Base-by-base conservation (phyloP, 75 land plant species). In the Gnetum montanum region DNA sequence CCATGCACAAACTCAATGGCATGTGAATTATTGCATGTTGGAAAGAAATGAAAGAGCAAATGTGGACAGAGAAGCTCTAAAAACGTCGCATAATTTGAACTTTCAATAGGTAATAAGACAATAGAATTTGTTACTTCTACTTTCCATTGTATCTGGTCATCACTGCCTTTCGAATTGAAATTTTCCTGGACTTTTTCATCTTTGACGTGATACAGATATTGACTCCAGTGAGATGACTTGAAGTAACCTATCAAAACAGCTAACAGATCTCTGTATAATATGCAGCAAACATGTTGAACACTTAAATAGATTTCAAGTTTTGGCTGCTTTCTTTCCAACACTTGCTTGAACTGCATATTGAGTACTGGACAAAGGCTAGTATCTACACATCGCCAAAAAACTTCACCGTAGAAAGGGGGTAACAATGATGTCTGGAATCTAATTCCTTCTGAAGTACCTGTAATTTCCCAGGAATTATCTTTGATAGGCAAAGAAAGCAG, bases 181-280 rank as follows among this genome's bases (percentile, higher is more conserved):
- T 20, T 18, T 52, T 52, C 36, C 33, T n/a, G 18, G 28, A 11
- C 11, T 15, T 52, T 18, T 33, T 19, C 8, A 2, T 33, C 16
- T 33, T 23, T 0, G 3, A 31, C 24, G 15, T 7, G 16, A 19
- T 52, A 13, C 22, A 33, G 3, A 5, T 33, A 15, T 20, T 13
- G 34, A 36, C 28, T 60, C 83, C 83, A 84, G 54, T 84, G 73
- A 63, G 76, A 64, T 50, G 73, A 40, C 12, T 66, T 58, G 56
- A 84, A 79, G 47, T 84, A 84, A 59, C 87, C 87, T 63, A 84
- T 69, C 19, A 80, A 13, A n/a, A 76, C 62, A n/a, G 80, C 55
- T 45, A 79, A 61, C 37, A 59, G 67, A n/a, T 79, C 83, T n/a
- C 80, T 53, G 1, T 74, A 65, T 28, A 84, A 54, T 15, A 72